A percentile compares a stretch with the other conserved stretches of the same genome.
These are phyloP conservation scores for Moricandia moricandioides DNA, from an alignment of 345 rosid genomes.

Conservation along the genomic window DNA sequence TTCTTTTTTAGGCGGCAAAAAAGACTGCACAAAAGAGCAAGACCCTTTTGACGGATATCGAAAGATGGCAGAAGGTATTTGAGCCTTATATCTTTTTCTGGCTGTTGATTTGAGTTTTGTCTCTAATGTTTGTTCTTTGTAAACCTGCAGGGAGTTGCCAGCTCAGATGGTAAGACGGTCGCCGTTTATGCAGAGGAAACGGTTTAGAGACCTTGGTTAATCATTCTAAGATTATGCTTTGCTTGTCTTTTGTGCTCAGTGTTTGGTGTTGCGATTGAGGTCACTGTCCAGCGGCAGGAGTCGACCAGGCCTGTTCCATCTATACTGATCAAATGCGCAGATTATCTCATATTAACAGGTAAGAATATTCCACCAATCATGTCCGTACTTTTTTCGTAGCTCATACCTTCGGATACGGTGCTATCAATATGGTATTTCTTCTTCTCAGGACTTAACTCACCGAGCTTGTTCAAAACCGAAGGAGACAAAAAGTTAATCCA, in stretches of 20 bases:
- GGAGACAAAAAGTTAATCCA: slow-evolving; percentile 72
- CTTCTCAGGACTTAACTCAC: slow-evolving; percentile 64
- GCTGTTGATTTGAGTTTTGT: slow-evolving; percentile 12
- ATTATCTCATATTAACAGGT: slow-evolving; percentile 85
- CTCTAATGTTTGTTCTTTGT: slow-evolving; percentile 29
- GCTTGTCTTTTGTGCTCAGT: slow-evolving; percentile 41
- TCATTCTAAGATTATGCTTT: background rate
- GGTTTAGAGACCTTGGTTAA: background rate
- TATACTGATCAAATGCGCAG: slow-evolving; percentile 71
- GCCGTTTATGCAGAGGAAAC: background rate
- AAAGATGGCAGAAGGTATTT: slow-evolving; percentile 94
- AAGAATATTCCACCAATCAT: slow-evolving; percentile 10
- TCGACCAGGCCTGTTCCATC: slow-evolving; percentile 63
- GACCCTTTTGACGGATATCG: slow-evolving; percentile 81
- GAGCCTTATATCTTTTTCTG: slow-evolving; percentile 1
- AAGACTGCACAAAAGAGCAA: slow-evolving; percentile 87
- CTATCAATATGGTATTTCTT: slow-evolving; percentile 2
- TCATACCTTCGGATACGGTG: background rate
- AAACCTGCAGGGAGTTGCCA: slow-evolving; percentile 87
- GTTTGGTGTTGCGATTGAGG: slow-evolving; percentile 86
- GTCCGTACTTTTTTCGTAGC: background rate
- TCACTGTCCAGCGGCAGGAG: slow-evolving; percentile 71
- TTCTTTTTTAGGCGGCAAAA: slow-evolving; percentile 69
- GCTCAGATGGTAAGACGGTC: slow-evolving; percentile 74
- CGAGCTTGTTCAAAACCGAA: slow-evolving; percentile 68